These are phyloP conservation scores for Babesia microti DNA, from an alignment of 169 alveolate genomes.

Conservation along the genomic window DNA sequence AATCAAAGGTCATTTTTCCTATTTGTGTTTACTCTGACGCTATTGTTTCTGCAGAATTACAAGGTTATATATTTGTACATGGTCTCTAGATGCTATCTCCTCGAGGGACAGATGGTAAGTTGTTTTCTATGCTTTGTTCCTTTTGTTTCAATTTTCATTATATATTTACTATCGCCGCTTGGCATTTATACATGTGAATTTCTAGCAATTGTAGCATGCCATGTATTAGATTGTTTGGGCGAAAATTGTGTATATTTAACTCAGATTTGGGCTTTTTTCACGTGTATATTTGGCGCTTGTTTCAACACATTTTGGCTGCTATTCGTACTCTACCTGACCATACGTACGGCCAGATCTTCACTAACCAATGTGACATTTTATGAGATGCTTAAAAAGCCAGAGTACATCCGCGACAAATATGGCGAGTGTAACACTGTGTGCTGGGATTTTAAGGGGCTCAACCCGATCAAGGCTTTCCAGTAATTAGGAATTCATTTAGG, in stretches of 20 bases:
- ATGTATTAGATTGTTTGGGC: too few relatives aligned
- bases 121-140: too few relatives aligned
- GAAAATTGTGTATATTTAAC: neutral
- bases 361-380: conserved; percentile 77
- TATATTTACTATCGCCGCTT: too few relatives aligned
- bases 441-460: conserved; percentile 35
- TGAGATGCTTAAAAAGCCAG: conserved; percentile 68
- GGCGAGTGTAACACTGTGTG: conserved; percentile 26
- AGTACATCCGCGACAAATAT: conserved; percentile 17
- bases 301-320: conserved; percentile 58
- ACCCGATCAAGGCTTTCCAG: conserved; percentile 3
- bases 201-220: too few relatives aligned
- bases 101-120: too few relatives aligned
- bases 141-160: too few relatives aligned
- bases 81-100: too few relatives aligned
- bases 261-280: conserved; percentile 16
- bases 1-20: conserved; percentile 58
- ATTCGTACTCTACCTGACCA: conserved; percentile 61
- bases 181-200: too few relatives aligned
- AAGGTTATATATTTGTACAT: conserved; percentile 43
- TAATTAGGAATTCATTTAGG: too few relatives aligned
- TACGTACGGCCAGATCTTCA: conserved; percentile 67
- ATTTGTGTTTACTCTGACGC: conserved; percentile 38
- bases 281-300: conserved; percentile 23
- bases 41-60: conserved; percentile 50